phyloP scores from a whole-genome alignment of 176 grass and related monocot genomes.

The Eremochloa ophiuroides region DNA sequence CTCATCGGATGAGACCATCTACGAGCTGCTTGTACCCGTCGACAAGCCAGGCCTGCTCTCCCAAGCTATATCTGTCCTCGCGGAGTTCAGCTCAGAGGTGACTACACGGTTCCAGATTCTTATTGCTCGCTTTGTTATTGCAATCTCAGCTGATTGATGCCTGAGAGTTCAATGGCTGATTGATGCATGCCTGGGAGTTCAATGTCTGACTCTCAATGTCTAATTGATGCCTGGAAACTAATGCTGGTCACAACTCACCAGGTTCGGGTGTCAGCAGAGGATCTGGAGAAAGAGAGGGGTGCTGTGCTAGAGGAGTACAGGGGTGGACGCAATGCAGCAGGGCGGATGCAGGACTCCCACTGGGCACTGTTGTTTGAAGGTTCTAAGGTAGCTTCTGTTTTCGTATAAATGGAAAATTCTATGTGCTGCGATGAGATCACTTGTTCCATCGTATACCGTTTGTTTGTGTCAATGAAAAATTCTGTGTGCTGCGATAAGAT shows the following conservation, averaged over 20 bases:
- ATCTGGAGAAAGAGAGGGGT: slow-evolving; percentile 97
- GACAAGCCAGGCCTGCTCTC: slow-evolving; percentile 89
- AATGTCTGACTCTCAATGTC: neutral
- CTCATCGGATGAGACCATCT: slow-evolving; percentile 96
- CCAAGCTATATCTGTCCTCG: slow-evolving; percentile 87
- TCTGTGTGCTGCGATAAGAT: neutral
- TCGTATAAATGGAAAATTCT: neutral
- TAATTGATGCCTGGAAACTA: slow-evolving; percentile 10
- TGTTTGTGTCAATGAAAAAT: neutral
- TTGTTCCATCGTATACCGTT: slow-evolving; percentile 13
- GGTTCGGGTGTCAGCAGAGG: slow-evolving; percentile 78
- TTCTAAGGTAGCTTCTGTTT: slow-evolving; percentile 60
- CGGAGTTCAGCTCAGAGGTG: slow-evolving; percentile 97
- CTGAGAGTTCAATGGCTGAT: neutral
- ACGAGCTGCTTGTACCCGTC: slow-evolving; percentile 92
- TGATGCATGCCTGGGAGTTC: neutral
- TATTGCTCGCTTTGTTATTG: neutral
- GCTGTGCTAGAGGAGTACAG: slow-evolving; percentile 97
- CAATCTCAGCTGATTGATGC: neutral
- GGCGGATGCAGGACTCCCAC: slow-evolving; percentile 95
- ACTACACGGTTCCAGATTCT: neutral
- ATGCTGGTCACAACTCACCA: slow-evolving; percentile 18
- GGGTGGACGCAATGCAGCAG: slow-evolving; percentile 85
- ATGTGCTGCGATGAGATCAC: neutral
- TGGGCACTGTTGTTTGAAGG: slow-evolving; percentile 92